Evolutionary conservation across 1,284 basidiomycete genomes (phyloP), one percentile per base, ranked within the genome.

Genomic region (Tilletia walkeri): DNA sequence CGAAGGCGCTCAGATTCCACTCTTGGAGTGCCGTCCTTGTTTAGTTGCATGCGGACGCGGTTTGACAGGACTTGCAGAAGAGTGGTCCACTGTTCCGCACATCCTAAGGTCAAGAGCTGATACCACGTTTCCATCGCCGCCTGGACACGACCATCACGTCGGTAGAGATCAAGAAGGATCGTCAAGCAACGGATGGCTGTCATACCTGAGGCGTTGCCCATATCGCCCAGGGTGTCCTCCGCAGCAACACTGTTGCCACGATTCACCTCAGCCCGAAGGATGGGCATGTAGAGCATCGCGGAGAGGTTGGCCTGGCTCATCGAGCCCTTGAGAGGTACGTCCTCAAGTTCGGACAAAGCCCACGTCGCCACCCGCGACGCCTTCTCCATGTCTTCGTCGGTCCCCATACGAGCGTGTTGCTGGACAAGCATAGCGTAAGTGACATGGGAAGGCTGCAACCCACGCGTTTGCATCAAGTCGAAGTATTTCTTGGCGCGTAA

Each of bases 401-500:
- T 75, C 49, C 75, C 75, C 68, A 72, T 74, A 20, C 70, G 66
- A 14, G 75, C 73, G 59, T 83, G 81, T 67, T 73, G 74, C 66
- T 73, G 66, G 38, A 76, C 77, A 71, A 98, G 89, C 68, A 89
- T 86, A 38, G 86, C 87, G 83, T 90, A 94, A 0, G 92, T 93
- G 70, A 91, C 84, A 1, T 90, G 88, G 5, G 87, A 89, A 0
- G 92, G 92, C 65, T 88, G 78, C 20, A 97, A 87, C 2, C 89
- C 89, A 3, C 89, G 88, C 4, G 84, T 77, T 18, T 86, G 83
- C 90, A 98, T 95, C 69, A 90, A 88, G 59, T 91, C 88, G 78
- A 92, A 91, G 34, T 92, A 87, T 1, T 84, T 86, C 82, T 87
- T 89, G 0, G 94, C 94, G 65, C 85, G 86, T 2, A 82, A 77